phyloP scores from a whole-genome alignment of 2,329 filamentous ascomycete genomes.

The Trematosphaeria pertusa region DNA sequence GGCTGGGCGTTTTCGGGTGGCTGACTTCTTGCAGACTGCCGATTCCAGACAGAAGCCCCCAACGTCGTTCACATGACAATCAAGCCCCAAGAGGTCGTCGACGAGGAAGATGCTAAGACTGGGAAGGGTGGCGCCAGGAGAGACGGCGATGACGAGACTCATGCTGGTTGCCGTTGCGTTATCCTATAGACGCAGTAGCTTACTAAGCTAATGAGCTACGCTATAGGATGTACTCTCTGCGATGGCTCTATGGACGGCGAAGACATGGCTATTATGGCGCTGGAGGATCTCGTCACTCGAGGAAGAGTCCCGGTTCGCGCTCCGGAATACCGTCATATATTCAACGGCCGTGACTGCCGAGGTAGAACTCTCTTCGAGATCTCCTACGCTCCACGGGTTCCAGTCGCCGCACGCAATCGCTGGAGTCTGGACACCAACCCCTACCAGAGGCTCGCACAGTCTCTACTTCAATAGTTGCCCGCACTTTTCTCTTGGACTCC shows the following conservation, averaged over 20 bases:
- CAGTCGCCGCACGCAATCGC: too few relatives aligned
- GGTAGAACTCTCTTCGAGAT: constrained; percentile 1
- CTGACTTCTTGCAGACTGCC: constrained; percentile 67
- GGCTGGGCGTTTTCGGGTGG: too few relatives aligned
- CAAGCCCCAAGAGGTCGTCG: constrained; percentile 80
- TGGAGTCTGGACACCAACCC: background rate
- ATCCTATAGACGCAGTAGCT: constrained; percentile 57
- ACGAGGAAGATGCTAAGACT: constrained; percentile 77
- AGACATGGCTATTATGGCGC: background rate
- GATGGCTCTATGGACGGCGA: constrained; percentile 6
- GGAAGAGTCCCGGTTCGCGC: background rate
- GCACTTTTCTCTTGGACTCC: background rate
- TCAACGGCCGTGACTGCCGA: constrained; percentile 3
- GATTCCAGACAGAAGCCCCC: constrained; percentile 73
- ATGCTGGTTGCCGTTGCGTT: constrained; percentile 68
- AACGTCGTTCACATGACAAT: constrained; percentile 97
- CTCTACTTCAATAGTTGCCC: background rate
- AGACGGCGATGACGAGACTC: constrained; percentile 62
- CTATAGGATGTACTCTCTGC: constrained; percentile 6
- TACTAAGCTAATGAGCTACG: constrained; percentile 4
- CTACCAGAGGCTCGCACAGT: constrained; percentile 2
- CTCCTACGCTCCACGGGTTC: background rate
- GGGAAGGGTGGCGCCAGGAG: constrained; percentile 61
- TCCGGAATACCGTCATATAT: constrained; percentile 5
- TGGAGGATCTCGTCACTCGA: background rate